Evolutionary conservation across 129 eudicot species (phyloP), one percentile per base, ranked within the genome.

Genomic region (Dittrichia graveolens): DNA sequence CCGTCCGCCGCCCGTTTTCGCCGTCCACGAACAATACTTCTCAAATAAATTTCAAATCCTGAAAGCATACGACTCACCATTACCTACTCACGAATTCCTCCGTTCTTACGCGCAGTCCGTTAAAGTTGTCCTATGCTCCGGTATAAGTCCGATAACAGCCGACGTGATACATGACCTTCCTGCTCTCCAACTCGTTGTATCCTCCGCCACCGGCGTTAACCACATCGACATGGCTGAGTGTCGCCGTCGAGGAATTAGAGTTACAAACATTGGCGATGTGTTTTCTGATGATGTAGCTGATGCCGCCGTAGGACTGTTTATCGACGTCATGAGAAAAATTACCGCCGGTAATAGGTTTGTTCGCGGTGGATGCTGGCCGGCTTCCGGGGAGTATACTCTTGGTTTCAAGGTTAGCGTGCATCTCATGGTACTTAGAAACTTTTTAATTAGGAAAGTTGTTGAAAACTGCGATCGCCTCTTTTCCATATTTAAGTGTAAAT

Each of bases 251-350:
- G 64, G 64, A 31, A 61, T 40, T 61, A 57, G 54, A 55, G 81
- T 77, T 3, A 38, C 75, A 24, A 77, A 76, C 11, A 9, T 60
- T 0, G 74, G 58, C 3, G 80, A 76, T 76, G 12, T 55, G 74
- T 66, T 66, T 67, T 67, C 80, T 5, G 80, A 76, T 37, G 80
- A 77, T 69, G 81, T 77, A 3, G 81, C 75, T 19, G 76, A 77
- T 13, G 81, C 11, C 11, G 75, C 80, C 11, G 74, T 76, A 1
- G 80, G 74, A 35, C 68, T 76, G 16, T 56, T 76, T 68, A 67
- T 76, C 9, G 80, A 68, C 5, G 81, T 76, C 0, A 18, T 76
- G 63, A 76, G 69, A 54, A 76, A 70, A 24, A 48, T 76, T 48
- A 59, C 45, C 11, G 69, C 46, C 34, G 75, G 69, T 18, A 63